A percentile compares a stretch with the other conserved stretches of the same genome.
phyloP scores from a whole-genome alignment of 2,329 filamentous ascomycete genomes.

The Bisporella sp. region DNA sequence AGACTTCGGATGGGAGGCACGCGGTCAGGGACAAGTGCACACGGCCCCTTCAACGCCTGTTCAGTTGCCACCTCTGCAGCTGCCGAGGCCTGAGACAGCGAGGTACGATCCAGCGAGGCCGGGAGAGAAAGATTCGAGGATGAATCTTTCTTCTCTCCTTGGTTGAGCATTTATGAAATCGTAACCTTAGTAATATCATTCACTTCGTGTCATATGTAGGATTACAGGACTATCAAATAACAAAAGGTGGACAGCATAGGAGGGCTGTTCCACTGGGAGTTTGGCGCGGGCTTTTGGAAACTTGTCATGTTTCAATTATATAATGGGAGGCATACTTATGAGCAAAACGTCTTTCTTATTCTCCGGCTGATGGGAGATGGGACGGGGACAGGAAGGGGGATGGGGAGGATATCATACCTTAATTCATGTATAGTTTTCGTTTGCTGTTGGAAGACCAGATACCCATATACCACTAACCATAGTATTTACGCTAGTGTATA shows the following conservation, averaged over 20 bases:
- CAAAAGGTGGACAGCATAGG: background rate
- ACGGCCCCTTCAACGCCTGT: conserved; percentile 26
- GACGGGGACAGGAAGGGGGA: background rate
- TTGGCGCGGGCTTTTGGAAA: background rate
- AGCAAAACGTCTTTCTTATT: background rate
- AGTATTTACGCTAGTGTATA: background rate
- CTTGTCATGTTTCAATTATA: background rate
- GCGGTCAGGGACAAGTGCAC: conserved; percentile 7
- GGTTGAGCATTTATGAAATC: conserved; percentile 10
- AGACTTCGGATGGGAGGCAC: conserved; percentile 1
- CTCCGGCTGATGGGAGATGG: too few species aligned
- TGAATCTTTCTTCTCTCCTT: conserved; percentile 25
- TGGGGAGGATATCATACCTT: background rate
- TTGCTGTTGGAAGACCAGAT: background rate
- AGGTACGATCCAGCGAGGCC: conserved; percentile 5
- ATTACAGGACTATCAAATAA: background rate
- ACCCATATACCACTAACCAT: background rate
- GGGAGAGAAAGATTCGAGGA: conserved; percentile 23
- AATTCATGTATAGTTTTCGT: background rate
- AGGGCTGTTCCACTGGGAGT: background rate
- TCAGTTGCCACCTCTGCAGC: conserved; percentile 23
- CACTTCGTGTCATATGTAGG: background rate
- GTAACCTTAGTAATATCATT: background rate
- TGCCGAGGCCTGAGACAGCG: conserved; percentile 4
- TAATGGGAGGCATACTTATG: background rate